These are phyloP conservation scores for Pinus taeda DNA, from an alignment of 75 land plant genomes.

Conservation along the genomic window DNA sequence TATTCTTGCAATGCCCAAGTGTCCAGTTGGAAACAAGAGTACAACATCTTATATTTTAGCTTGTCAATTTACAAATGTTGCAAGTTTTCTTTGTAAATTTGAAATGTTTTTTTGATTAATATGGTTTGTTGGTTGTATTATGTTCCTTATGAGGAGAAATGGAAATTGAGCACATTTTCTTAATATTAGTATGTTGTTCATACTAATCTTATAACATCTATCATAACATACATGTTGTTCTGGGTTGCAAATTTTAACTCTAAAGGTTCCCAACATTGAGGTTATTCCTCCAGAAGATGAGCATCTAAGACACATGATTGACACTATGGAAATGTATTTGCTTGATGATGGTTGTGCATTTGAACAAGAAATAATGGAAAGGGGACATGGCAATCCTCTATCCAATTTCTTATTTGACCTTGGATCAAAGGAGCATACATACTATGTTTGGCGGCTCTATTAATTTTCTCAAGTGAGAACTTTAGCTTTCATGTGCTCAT, in stretches of 20 bases:
- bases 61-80: background rate
- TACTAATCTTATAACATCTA: background rate
- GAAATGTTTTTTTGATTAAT: background rate
- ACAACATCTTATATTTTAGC: background rate
- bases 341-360: slow-evolving; percentile 98
- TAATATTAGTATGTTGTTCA: background rate
- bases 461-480: slow-evolving; percentile 91
- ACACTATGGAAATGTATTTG: slow-evolving; percentile 89
- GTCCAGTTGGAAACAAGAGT: background rate
- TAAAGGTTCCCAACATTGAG: slow-evolving; percentile 91
- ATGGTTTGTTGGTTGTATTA: background rate
- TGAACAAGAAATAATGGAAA: slow-evolving; percentile 98
- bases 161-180: background rate
- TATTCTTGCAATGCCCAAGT: background rate
- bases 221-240: background rate
- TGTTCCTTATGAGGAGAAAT: background rate
- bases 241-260: slow-evolving; percentile 72
- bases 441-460: slow-evolving; percentile 97
- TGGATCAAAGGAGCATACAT: slow-evolving; percentile 88
- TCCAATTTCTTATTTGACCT: slow-evolving; percentile 91
- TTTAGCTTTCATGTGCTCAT: background rate
- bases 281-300: slow-evolving; percentile 84
- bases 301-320: slow-evolving; percentile 82
- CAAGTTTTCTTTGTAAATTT: background rate
- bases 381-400: slow-evolving; percentile 91